Base-by-base conservation (phyloP, 768 basidiomycete species). In the Grammothele lineata region DNA sequence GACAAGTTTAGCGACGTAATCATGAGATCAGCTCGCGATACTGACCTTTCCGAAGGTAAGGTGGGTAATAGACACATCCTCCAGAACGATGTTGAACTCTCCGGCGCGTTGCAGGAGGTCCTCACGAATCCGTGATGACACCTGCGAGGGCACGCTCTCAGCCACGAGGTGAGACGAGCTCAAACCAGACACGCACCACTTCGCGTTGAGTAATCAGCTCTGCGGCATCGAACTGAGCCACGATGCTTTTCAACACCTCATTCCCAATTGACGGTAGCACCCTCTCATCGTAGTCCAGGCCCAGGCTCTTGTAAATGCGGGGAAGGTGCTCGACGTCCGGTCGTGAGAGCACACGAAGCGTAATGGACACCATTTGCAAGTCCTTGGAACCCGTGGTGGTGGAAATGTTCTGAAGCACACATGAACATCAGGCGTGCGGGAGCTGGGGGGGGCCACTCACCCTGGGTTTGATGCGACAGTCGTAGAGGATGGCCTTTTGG, bases 381-480 rank as follows among this genome's bases (percentile, higher is more conserved):
- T 99, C 93, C 65, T 98, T 98, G 9, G 94, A 97, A 26, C 96
- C 96, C 19, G 96, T 98, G 2, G 90, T 96, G 2, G 96, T 97
- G n/a, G 90, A 93, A 47, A 98, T 98, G 62, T 96, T 96, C 91
- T 95, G 54, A 47, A 43, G 37, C n/a, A n/a, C n/a, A n/a, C n/a
- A n/a, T n/a, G n/a, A n/a, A n/a, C n/a, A n/a, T n/a, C n/a, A n/a
- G n/a, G n/a, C n/a, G n/a, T n/a, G n/a, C n/a, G n/a, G n/a, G n/a
- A n/a, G n/a, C n/a, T n/a, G n/a, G 14, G 27, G 8, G 27, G 27
- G 14, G 4, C 17, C 6, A 8, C 45, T 47, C 56, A 92, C 93
- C 59, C 94, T 75, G 38, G 95, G 95, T 68, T 98, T 98, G 61
- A 92, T 97, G 48, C 96, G 84, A 55, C 92, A 94, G 74, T 99